A percentile compares a stretch with the other conserved stretches of the same genome.
Conservation (phyloP, 202 grass and related monocot species). For the Digitaria exilis region DNA sequence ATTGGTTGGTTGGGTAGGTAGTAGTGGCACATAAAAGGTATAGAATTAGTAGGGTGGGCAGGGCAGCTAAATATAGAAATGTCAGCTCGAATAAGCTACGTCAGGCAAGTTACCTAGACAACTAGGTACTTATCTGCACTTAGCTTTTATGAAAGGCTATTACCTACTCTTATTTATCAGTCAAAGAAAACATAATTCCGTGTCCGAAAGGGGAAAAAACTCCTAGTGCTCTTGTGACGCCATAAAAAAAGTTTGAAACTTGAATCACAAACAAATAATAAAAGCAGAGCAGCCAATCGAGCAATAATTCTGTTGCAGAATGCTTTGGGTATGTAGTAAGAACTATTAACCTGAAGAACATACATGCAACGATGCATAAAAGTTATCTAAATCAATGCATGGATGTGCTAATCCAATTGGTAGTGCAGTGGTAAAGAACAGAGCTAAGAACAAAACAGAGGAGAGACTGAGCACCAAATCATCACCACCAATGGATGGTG, state of each 20-base stretch:
- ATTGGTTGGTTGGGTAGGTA: slow-evolving; percentile 45
- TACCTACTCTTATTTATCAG: slow-evolving; percentile 9
- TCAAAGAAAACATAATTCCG: slow-evolving; percentile 10
- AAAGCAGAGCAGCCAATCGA: neutral
- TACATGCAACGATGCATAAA: neutral
- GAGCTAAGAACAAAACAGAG: neutral
- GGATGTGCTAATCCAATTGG: neutral
- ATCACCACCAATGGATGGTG: too few species aligned
- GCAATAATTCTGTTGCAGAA: neutral
- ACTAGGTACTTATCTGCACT: neutral
- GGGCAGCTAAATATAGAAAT: slow-evolving; percentile 41
- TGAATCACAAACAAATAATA: too few species aligned
- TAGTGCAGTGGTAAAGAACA: neutral
- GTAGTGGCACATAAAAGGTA: slow-evolving; percentile 32
- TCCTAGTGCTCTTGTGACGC: neutral
- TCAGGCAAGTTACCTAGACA: slow-evolving; percentile 26
- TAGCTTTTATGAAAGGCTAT: neutral
- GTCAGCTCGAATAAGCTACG: neutral
- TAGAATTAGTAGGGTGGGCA: slow-evolving; percentile 33
- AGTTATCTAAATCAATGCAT: neutral
- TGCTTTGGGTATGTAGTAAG: neutral
- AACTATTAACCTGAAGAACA: neutral
- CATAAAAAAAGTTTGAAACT: too few species aligned
- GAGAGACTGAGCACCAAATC: neutral
- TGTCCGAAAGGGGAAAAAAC: neutral